Base-by-base conservation (phyloP, 345 rosid species). In the Citrus cavaleriei region DNA sequence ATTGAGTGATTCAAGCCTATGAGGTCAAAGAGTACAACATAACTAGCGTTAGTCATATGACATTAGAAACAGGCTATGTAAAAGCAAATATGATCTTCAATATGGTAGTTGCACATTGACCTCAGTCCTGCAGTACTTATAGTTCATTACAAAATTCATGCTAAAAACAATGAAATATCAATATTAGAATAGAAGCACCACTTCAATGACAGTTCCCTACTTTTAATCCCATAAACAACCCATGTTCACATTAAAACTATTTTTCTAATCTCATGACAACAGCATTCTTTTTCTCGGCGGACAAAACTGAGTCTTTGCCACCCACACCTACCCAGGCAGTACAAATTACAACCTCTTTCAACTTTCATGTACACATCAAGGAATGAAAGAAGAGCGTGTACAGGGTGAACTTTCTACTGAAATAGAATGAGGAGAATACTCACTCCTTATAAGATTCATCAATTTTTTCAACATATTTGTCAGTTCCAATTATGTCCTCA, bases 401-500 rank as follows among this genome's bases (percentile, higher is more conserved):
- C 7, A 40, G 76, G 1, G 65, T 78, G 59, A 27, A 57, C 28
- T 30, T 59, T 58, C 24, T 22, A 59, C 64, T 10, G 49, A 57
- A 38, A 28, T 25, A 71, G 22, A 67, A 71, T 76, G 19, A 59
- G 24, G 74, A 72, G 79, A 66, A 57, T 55, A 87, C 99, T 90
- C 81, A 96, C 99, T 91, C 86, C 83, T 90, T 93, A 64, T 75
- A 86, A 35, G 95, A 82, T 78, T 93, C 97, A 46, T 96, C 98
- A 59, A 96, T 96, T 86, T 90, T 94, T 80, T 94, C 97, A 30
- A 96, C 97, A 70, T 93, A 96, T 87, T 94, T 94, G 85, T 90
- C 79, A 5, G 99, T 96, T 75, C 99, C 99, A 75, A 96, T 91
- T 40, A 96, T 96, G 87, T 94, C 99, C 82, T 96, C 99, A 3